A percentile compares a stretch with the other conserved stretches of the same genome.
phyloP scores from a whole-genome alignment of 371 early-diverging fungal genomes.

The Mucor racemosus region DNA sequence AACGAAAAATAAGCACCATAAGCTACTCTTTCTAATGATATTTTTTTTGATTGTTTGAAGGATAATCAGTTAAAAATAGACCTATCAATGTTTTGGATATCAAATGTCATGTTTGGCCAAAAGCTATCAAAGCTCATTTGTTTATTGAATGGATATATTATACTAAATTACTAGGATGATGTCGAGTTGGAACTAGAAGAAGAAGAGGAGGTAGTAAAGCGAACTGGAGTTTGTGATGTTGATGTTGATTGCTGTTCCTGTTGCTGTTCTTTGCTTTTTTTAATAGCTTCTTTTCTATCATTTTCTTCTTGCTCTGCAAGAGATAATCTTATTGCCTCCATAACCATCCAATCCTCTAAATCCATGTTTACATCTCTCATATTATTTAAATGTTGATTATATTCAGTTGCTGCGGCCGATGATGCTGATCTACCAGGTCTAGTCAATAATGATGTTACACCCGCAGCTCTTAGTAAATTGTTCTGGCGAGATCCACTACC shows the following conservation, averaged over 20 bases:
- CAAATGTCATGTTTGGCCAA: too few species aligned
- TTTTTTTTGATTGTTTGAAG: too few species aligned
- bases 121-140: neutral
- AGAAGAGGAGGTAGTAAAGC: neutral
- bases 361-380: conserved; percentile 80
- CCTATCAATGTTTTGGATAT: too few species aligned
- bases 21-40: too few species aligned
- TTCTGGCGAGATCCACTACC: conserved; percentile 3
- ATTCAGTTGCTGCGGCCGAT: conserved; percentile 57
- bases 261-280: conserved; percentile 4
- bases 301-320: conserved; percentile 68
- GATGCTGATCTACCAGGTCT: conserved; percentile 49
- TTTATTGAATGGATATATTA: neutral
- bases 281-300: conserved; percentile 24
- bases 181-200: neutral
- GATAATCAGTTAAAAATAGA: too few species aligned
- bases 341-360: conserved; percentile 89
- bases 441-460: conserved; percentile 32
- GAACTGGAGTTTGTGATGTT: neutral
- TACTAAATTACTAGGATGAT: neutral
- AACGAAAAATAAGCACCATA: too few species aligned
- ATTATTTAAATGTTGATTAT: conserved; percentile 61
- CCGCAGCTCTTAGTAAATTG: conserved; percentile 28
- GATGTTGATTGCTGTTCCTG: neutral
- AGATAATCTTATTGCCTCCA: conserved; percentile 87